A percentile compares a stretch with the other conserved stretches of the same genome.
Evolutionary conservation across 441 rosid species (phyloP).

Genomic region (Erodium trifolium): DNA sequence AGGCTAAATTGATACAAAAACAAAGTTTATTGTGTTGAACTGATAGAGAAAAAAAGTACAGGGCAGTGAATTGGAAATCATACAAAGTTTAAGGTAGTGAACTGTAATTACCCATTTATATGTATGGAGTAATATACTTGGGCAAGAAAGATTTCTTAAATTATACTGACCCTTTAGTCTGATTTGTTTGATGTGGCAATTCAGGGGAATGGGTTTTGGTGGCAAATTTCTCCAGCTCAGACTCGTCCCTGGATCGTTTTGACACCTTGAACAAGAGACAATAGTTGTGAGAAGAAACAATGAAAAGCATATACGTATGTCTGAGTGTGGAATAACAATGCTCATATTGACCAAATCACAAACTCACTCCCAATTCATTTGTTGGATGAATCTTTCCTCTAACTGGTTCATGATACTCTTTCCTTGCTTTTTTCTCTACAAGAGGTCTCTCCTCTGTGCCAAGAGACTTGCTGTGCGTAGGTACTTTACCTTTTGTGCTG

Average conservation of each 20-base stretch:
- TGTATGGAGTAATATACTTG: neutral
- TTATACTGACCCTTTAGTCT: slow-evolving; percentile 40
- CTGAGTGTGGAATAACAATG: neutral
- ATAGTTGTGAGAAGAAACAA: slow-evolving; percentile 10
- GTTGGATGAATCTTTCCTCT: slow-evolving; percentile 3
- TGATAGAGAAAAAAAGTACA: no score
- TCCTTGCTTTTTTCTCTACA: slow-evolving; percentile 32
- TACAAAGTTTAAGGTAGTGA: no score
- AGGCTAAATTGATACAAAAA: no score
- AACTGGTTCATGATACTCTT: slow-evolving; percentile 22
- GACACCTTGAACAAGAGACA: slow-evolving; percentile 34
- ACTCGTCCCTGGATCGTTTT: slow-evolving; percentile 29
- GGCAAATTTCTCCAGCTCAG: neutral
- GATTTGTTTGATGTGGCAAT: slow-evolving; percentile 17
- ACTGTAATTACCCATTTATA: no score
- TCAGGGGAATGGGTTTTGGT: slow-evolving; percentile 29
- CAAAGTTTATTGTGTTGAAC: no score
- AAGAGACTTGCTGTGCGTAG: slow-evolving; percentile 31
- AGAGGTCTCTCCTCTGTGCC: slow-evolving; percentile 30
- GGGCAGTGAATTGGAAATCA: no score
- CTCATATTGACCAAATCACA: slow-evolving; percentile 14
- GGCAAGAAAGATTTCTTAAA: neutral
- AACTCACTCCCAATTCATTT: slow-evolving; percentile 47
- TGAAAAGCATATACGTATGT: neutral
- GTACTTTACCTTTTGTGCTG: slow-evolving; percentile 26